phyloP scores from a whole-genome alignment of 495 filamentous ascomycete species.

The Penicillium turbatum region DNA sequence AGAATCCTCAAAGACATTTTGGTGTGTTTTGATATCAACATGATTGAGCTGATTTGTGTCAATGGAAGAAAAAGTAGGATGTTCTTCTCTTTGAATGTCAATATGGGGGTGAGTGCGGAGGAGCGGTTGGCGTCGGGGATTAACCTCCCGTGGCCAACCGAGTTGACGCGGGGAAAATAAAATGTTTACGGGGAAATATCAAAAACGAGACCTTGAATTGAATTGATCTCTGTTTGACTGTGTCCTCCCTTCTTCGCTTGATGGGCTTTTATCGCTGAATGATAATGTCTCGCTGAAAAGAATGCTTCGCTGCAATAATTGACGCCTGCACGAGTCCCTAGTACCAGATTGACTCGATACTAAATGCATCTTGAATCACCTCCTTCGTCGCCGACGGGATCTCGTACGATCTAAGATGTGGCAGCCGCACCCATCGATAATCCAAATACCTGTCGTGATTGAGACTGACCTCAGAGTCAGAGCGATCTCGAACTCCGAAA shows the following conservation, averaged over 20 bases:
- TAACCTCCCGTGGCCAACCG: conserved; percentile 28
- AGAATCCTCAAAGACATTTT: conserved; percentile 27
- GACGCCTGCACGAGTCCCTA: too few species aligned
- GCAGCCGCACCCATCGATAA: neutral
- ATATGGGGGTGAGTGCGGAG: conserved; percentile 32
- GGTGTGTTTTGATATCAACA: conserved; percentile 3
- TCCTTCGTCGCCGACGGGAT: neutral
- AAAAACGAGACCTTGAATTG: neutral
- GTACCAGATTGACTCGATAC: neutral
- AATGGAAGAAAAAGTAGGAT: neutral
- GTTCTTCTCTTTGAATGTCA: neutral
- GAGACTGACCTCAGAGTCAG: neutral
- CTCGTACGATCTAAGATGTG: too few species aligned
- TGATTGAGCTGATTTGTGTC: neutral
- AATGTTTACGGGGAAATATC: neutral
- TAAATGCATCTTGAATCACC: neutral
- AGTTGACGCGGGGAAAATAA: neutral
- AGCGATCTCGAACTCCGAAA: neutral
- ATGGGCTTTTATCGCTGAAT: too few species aligned
- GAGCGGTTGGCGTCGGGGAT: conserved; percentile 36
- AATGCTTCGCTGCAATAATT: too few species aligned
- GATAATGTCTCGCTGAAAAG: too few species aligned
- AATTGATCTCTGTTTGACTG: neutral
- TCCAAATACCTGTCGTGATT: too few species aligned
- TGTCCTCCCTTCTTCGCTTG: too few species aligned